phyloP scores from a whole-genome alignment of 2,329 filamentous ascomycete genomes.

The Monilinia fructigena region DNA sequence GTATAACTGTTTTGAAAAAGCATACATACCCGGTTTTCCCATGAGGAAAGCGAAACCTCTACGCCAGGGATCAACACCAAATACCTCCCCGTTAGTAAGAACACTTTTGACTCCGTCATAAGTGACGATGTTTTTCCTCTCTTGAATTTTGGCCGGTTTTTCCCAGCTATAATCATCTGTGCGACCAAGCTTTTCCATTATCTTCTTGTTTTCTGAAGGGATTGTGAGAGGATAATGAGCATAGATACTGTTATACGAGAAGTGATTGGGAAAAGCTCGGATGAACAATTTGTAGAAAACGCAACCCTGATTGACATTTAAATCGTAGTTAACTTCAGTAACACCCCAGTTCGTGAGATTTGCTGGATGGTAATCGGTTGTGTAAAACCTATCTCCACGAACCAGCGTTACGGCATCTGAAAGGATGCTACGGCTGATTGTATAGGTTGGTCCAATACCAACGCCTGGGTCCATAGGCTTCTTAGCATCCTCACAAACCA shows the following conservation, averaged over 20 bases:
- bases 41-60: conserved; percentile 21
- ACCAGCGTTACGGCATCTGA: conserved; percentile 59
- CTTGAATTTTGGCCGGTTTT: conserved; percentile 26
- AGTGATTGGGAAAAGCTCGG: conserved; percentile 75
- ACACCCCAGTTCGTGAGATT: conserved; percentile 81
- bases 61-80: conserved; percentile 36
- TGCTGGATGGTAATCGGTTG: conserved; percentile 50
- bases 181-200: conserved; percentile 60
- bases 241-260: conserved; percentile 77
- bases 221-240: conserved; percentile 62
- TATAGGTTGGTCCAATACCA: conserved; percentile 51
- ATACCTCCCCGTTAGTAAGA: conserved; percentile 36
- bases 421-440: conserved; percentile 53
- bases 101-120: conserved; percentile 34
- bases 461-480: conserved; percentile 49
- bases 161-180: conserved; percentile 30
- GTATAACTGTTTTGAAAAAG: neutral
- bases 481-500: conserved; percentile 58
- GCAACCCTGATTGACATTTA: conserved; percentile 57
- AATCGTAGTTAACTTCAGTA: conserved; percentile 68
- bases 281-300: conserved; percentile 81
- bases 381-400: conserved; percentile 56
- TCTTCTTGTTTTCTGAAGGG: conserved; percentile 68
- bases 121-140: conserved; percentile 21
- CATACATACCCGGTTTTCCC: conserved; percentile 24